These are phyloP conservation scores for Neurospora sp. DNA, from an alignment of 495 filamentous ascomycete genomes.

Conservation along the genomic window DNA sequence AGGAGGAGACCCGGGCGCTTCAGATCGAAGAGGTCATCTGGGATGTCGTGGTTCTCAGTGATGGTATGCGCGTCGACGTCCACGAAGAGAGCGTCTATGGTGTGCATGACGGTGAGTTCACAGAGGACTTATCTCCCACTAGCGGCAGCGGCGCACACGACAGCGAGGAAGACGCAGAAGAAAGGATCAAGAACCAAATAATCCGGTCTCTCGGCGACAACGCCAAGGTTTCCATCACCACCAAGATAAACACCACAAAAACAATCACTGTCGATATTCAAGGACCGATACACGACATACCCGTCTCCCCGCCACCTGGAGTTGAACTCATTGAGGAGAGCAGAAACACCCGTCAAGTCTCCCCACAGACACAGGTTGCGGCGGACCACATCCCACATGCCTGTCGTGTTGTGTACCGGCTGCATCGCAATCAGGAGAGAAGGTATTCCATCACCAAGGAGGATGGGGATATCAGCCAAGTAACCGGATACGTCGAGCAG, in stretches of 20 bases:
- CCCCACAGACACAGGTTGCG: neutral
- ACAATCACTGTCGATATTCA: slow-evolving; percentile 66
- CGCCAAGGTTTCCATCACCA: slow-evolving; percentile 53
- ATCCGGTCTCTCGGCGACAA: slow-evolving; percentile 32
- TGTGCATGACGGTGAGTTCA: slow-evolving; percentile 28
- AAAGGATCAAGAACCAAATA: slow-evolving; percentile 36
- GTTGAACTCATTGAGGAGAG: slow-evolving; percentile 55
- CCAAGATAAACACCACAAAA: slow-evolving; percentile 52
- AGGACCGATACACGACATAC: slow-evolving; percentile 48
- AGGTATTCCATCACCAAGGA: slow-evolving; percentile 27
- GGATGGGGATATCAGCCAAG: slow-evolving; percentile 21
- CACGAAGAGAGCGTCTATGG: slow-evolving; percentile 30
- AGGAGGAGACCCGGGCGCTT: slow-evolving; percentile 41
- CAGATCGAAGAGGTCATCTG: slow-evolving; percentile 56
- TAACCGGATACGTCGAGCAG: slow-evolving; percentile 17
- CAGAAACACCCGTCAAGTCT: neutral
- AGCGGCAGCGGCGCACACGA: slow-evolving; percentile 16
- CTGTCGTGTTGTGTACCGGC: slow-evolving; percentile 19
- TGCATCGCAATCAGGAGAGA: slow-evolving; percentile 27
- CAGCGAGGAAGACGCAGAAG: slow-evolving; percentile 31
- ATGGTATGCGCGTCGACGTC: slow-evolving; percentile 52
- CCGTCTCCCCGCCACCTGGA: slow-evolving; percentile 53
- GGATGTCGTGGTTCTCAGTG: slow-evolving; percentile 69
- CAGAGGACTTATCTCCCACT: slow-evolving; percentile 25
- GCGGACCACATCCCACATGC: neutral